Conservation (phyloP, 345 rosid species). For the Hibiscus tridactylites region DNA sequence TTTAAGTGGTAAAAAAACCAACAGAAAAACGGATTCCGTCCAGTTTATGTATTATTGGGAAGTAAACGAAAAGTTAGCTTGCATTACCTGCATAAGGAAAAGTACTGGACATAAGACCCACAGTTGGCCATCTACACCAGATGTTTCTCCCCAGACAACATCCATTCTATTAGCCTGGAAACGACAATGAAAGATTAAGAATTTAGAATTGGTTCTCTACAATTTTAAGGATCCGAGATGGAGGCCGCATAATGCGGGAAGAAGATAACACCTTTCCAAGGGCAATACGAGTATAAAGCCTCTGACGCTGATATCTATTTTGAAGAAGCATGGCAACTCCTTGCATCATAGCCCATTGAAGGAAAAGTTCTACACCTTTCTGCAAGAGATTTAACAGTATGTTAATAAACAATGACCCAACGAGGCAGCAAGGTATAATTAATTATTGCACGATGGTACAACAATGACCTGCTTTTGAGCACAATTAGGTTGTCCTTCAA, state of each 20-base stretch:
- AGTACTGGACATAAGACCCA: constrained; percentile 94
- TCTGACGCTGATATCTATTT: constrained; percentile 97
- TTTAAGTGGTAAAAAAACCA: not conserved
- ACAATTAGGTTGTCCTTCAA: constrained; percentile 94
- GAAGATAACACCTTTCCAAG: constrained; percentile 69
- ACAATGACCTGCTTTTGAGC: constrained; percentile 74
- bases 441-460: constrained; percentile 12
- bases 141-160: constrained; percentile 99
- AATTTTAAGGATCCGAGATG: not conserved
- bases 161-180: constrained; percentile 98
- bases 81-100: constrained; percentile 78
- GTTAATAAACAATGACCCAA: not conserved
- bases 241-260: constrained; percentile 4
- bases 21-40: not conserved
- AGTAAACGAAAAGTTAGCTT: not conserved
- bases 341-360: constrained; percentile 99
- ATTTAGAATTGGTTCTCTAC: not conserved
- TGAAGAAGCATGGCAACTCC: constrained; percentile 99
- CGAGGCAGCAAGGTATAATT: not conserved
- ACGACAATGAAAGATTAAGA: not conserved
- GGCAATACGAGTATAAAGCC: constrained; percentile 97
- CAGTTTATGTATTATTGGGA: not conserved
- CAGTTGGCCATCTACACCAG: constrained; percentile 93
- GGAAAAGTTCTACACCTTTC: constrained; percentile 97
- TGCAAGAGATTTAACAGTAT: constrained; percentile 26